Percentiles rank a stretch among this genome's conserved stretches.
Conservation (phyloP, 768 basidiomycete species). For the Phylloporus sp. region DNA sequence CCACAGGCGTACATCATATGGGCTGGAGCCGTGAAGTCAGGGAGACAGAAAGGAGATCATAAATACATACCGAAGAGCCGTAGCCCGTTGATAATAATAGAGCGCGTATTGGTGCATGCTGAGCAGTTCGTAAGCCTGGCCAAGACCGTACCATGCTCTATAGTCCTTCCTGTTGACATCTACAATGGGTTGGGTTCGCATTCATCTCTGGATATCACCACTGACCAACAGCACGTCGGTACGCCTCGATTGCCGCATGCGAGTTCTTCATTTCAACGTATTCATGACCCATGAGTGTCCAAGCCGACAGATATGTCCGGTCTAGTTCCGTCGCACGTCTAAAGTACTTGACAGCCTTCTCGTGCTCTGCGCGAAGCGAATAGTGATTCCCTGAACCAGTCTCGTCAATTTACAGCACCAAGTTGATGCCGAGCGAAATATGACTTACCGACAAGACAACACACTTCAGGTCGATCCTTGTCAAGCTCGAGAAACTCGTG, state of each 20-base stretch:
- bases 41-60: not conserved
- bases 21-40: conserved; percentile 42
- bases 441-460: conserved; percentile 84
- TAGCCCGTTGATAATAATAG: conserved; percentile 95
- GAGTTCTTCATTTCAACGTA: conserved; percentile 99
- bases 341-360: conserved; percentile 95
- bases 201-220: conserved; percentile 3
- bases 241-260: conserved; percentile 97
- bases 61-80: conserved; percentile 69
- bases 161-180: conserved; percentile 97
- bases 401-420: not conserved
- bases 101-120: conserved; percentile 97
- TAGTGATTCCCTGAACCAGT: conserved; percentile 84
- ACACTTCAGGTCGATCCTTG: conserved; percentile 93
- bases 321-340: conserved; percentile 92
- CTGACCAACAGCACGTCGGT: conserved; percentile 91
- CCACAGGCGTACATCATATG: conserved; percentile 96
- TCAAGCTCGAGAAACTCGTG: conserved; percentile 88
- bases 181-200: conserved; percentile 29
- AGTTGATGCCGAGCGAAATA: not conserved
- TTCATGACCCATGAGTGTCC: conserved; percentile 99
- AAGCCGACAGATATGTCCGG: conserved; percentile 90
- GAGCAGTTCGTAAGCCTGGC: conserved; percentile 94
- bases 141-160: conserved; percentile 97
- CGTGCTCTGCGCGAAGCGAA: conserved; percentile 88